These are phyloP conservation scores for Clonostachys rhizophaga DNA, from an alignment of 2,329 filamentous ascomycete genomes.

Conservation along the genomic window DNA sequence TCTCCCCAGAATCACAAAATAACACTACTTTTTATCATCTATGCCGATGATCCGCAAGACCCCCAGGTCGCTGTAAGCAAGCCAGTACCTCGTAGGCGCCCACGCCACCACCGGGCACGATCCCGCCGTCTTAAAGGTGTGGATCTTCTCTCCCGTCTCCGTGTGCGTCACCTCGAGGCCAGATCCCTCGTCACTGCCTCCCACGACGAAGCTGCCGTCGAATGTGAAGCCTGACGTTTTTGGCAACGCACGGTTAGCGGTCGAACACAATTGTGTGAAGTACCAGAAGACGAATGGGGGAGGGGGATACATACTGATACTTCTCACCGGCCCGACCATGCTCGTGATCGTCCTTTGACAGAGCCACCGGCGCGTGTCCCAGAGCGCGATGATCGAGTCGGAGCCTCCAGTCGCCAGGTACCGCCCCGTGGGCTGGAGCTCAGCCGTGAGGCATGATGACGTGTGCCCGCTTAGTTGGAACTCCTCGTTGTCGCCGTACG, in stretches of 20 bases:
- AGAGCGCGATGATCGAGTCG: slow-evolving; percentile 71
- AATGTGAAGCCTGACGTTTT: slow-evolving; percentile 68
- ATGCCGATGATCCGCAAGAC: slow-evolving; percentile 64
- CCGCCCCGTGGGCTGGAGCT: slow-evolving; percentile 65
- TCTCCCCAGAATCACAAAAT: no score
- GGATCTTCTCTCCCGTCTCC: slow-evolving; percentile 69
- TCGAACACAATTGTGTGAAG: background rate
- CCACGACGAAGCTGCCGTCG: slow-evolving; percentile 70
- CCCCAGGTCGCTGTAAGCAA: slow-evolving; percentile 70
- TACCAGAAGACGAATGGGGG: background rate
- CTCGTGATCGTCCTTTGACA: slow-evolving; percentile 67
- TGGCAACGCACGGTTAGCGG: background rate
- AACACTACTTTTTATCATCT: slow-evolving; percentile 27
- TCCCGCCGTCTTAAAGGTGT: slow-evolving; percentile 65
- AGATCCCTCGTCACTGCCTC: slow-evolving; percentile 66
- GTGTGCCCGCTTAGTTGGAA: slow-evolving; percentile 70
- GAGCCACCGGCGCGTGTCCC: slow-evolving; percentile 75
- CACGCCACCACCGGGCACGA: slow-evolving; percentile 66
- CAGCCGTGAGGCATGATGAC: slow-evolving; percentile 63
- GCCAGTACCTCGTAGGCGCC: slow-evolving; percentile 69
- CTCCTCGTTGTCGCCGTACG: slow-evolving; percentile 31
- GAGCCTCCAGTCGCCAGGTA: slow-evolving; percentile 72
- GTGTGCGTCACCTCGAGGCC: slow-evolving; percentile 67
- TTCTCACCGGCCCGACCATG: slow-evolving; percentile 66
- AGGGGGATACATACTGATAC: slow-evolving; percentile 45